Base-by-base conservation (phyloP, 768 basidiomycete species). In the Wakefieldia striispora region DNA sequence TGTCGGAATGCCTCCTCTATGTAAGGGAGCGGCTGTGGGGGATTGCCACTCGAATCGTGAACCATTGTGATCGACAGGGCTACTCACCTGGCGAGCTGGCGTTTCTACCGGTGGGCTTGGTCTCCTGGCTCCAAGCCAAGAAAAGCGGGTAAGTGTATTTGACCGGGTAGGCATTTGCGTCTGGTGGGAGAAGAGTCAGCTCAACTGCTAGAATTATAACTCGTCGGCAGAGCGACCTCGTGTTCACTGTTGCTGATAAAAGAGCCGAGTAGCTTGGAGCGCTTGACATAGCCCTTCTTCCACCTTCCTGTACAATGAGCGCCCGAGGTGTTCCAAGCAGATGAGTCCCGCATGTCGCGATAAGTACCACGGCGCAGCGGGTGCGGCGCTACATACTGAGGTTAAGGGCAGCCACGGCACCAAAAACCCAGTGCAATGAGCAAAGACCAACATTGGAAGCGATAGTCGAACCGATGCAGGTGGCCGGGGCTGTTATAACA, bases 1-100 rank as follows among this genome's bases (percentile, higher is more conserved):
- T 54, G 10, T 5, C 14, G 50, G 35, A 64, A 66, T 21, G 40
- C 60, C 0, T 53, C 36, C 1, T 38, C 45, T 9, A 63, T 45
- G 14, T 53, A 19, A 9, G 41, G 1, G 14, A 35, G 37, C 5
- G 45, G 49, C 51, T 61, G 14, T 6, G 23, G 20, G 2, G 39
- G 33, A 16, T 33, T 33, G 5, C 33, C 33, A 16, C 16, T 33
- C 33, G 6, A 14, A 14, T 6, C 14, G 16, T 14, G 33, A 9
- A 16, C 33, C 16, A 14, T 6, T 2, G 6, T 6, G 33, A 16
- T 14, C 29, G 16, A 33, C 14, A 33, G 16, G 2, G 33, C 6
- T 33, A 33, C 38, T 47, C 17, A 47, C 55, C 49, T 57, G 43
- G 33, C 13, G 33, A 16, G 33, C 14, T 4, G 17, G 45, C 0